phyloP scores from a whole-genome alignment of 2,329 filamentous ascomycete species.

The Colletotrichum scovillei region DNA sequence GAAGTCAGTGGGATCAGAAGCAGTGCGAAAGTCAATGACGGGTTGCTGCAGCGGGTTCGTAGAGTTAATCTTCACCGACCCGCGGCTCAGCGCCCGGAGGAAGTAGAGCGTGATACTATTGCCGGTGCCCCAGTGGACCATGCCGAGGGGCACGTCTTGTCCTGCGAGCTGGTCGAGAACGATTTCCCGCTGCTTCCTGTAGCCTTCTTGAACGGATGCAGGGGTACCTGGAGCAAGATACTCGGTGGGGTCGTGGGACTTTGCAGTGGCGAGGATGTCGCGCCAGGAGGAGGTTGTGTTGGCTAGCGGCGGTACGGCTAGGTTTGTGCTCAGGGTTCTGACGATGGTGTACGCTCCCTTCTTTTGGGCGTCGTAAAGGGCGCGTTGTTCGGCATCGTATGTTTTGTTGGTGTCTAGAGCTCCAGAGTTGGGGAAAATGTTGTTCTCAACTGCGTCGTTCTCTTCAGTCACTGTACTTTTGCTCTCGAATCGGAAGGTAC shows the following conservation, averaged over 20 bases:
- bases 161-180: constrained; percentile 44
- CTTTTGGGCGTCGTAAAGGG: constrained; percentile 43
- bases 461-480: neutral
- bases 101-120: constrained; percentile 46
- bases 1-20: constrained; percentile 51
- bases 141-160: constrained; percentile 39
- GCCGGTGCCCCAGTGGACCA: constrained; percentile 47
- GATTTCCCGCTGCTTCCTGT: constrained; percentile 47
- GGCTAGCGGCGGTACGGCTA: constrained; percentile 47
- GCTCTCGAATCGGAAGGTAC: neutral
- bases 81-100: constrained; percentile 52
- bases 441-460: constrained; percentile 37
- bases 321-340: constrained; percentile 42
- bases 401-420: constrained; percentile 46
- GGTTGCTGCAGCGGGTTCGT: constrained; percentile 47
- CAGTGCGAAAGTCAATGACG: constrained; percentile 51
- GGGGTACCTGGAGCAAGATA: constrained; percentile 46
- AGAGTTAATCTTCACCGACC: constrained; percentile 50
- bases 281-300: constrained; percentile 44
- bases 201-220: constrained; percentile 49
- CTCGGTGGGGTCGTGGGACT: constrained; percentile 42
- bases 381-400: constrained; percentile 47
- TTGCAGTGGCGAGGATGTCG: constrained; percentile 41
- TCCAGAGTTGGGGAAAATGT: constrained; percentile 42
- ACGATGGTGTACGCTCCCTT: constrained; percentile 45